Evolutionary conservation across 495 filamentous ascomycete species (phyloP).

Genomic region (Hapsidospora chrysogenum): DNA sequence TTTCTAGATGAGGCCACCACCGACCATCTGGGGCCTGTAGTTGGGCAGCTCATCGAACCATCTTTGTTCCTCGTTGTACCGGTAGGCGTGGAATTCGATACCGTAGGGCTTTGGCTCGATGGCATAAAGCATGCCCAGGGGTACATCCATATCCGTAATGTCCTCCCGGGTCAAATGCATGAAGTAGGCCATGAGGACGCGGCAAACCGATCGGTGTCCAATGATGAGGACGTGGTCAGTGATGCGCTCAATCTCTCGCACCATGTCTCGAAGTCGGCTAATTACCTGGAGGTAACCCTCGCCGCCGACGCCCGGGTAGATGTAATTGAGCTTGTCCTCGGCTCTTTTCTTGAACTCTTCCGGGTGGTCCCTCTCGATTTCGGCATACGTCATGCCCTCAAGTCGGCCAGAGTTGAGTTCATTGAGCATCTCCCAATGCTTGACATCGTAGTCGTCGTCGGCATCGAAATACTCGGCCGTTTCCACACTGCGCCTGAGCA

Average conservation of each 20-base stretch:
- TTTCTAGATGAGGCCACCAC: too few relatives aligned
- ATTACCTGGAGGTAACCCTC: slow-evolving; percentile 96
- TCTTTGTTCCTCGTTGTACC: slow-evolving; percentile 56
- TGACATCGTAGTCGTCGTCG: slow-evolving; percentile 94
- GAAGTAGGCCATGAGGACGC: slow-evolving; percentile 92
- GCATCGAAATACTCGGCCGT: slow-evolving; percentile 72
- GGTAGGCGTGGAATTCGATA: slow-evolving; percentile 87
- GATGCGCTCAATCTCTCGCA: slow-evolving; percentile 91
- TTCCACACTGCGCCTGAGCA: slow-evolving; percentile 75
- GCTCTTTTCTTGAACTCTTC: slow-evolving; percentile 64
- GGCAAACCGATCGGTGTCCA: slow-evolving; percentile 74
- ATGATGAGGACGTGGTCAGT: slow-evolving; percentile 88
- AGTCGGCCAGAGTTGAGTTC: slow-evolving; percentile 85
- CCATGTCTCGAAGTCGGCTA: slow-evolving; percentile 85
- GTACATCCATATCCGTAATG: slow-evolving; percentile 84
- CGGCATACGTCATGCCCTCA: slow-evolving; percentile 87
- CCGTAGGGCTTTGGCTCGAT: slow-evolving; percentile 97
- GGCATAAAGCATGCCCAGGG: slow-evolving; percentile 79
- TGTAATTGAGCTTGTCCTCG: slow-evolving; percentile 75
- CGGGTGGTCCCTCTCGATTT: slow-evolving; percentile 57
- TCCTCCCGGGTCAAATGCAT: slow-evolving; percentile 75
- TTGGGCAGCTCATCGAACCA: slow-evolving; percentile 72
- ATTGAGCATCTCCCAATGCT: slow-evolving; percentile 96
- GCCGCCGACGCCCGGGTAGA: slow-evolving; percentile 87
- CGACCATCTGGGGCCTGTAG: slow-evolving; percentile 44